Base-by-base conservation (phyloP, 1,284 basidiomycete species). In the Bjerkandera adusta region DNA sequence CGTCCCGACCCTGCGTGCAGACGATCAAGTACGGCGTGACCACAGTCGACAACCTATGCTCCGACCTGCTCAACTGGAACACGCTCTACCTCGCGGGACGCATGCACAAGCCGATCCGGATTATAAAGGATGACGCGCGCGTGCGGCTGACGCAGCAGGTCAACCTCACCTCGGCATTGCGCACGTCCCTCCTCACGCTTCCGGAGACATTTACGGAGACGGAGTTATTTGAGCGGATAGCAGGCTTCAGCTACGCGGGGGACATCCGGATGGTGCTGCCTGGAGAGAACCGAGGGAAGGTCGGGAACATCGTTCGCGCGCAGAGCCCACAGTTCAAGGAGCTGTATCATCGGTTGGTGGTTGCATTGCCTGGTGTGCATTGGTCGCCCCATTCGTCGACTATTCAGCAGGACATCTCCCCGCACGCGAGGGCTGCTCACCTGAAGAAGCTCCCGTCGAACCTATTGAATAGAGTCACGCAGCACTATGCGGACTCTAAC, bases 1-100 rank as follows among this genome's bases (percentile, higher is more conserved):
- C 21, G 20, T 46, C 48, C 18, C 47, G 44, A 45, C 48, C 54
- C 48, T 39, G 46, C 26, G 20, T 21, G 16, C 60, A 97, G 89
- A 85, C 79, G 42, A 89, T 98, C 69, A 99, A 99, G 70, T 99
- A 99, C 65, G 96, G 96, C n/a, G 85, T 98, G 21, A 94, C 96
- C 26, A 92, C 91, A 0, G 80, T 97, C 6, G 90, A 96, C 57
- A 86, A 85, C 47, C 77, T 99, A 24, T 92, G 89, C 57, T 77
- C 83, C 1, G 97, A 99, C 64, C 72, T 99, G 33, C 75, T 95
- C 34, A 89, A 92, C 59, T 99, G 97, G 96, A 80, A 85, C 36
- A 85, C 92, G 15, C 78, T 99, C 6, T 99, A 99, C 67, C 82
- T 97, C 36, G 89, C 92, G 1, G 97, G 96, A 0, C 79, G 96